These are phyloP conservation scores for Panaeolus papilionaceus DNA, from an alignment of 768 basidiomycete species.

Conservation along the genomic window DNA sequence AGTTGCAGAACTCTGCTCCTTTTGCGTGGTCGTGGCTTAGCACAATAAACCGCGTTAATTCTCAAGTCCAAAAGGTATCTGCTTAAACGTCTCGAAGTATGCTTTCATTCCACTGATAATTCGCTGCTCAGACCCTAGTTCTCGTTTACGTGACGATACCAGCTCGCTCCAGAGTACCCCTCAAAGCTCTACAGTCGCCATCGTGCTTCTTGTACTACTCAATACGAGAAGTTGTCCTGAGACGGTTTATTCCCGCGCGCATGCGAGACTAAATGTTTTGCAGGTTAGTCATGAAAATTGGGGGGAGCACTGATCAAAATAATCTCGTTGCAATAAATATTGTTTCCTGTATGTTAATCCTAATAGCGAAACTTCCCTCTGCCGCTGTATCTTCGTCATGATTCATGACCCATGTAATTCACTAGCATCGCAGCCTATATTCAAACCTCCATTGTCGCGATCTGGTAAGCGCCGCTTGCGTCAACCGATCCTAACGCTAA, in stretches of 20 bases:
- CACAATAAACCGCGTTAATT: constrained; percentile 95
- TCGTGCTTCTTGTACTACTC: constrained; percentile 79
- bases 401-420: too few species aligned
- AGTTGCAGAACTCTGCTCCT: constrained; percentile 69
- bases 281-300: too few species aligned
- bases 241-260: constrained; percentile 89
- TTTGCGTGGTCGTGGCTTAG: constrained; percentile 96
- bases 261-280: constrained; percentile 77
- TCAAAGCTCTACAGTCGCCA: constrained; percentile 65
- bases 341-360: too few species aligned
- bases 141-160: constrained; percentile 94
- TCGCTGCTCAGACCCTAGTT: constrained; percentile 74
- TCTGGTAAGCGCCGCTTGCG: too few species aligned
- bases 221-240: constrained; percentile 82
- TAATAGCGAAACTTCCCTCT: too few species aligned
- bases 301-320: too few species aligned
- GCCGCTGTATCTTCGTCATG: too few species aligned
- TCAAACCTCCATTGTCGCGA: too few species aligned
- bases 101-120: neutral
- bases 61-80: constrained; percentile 92
- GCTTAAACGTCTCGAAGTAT: neutral
- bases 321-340: too few species aligned
- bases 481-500: too few species aligned
- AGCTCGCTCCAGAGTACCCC: constrained; percentile 60
- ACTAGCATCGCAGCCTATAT: too few species aligned